Conservation (phyloP, 1,284 basidiomycete genomes). For the Moesziomyces globuligerus region DNA sequence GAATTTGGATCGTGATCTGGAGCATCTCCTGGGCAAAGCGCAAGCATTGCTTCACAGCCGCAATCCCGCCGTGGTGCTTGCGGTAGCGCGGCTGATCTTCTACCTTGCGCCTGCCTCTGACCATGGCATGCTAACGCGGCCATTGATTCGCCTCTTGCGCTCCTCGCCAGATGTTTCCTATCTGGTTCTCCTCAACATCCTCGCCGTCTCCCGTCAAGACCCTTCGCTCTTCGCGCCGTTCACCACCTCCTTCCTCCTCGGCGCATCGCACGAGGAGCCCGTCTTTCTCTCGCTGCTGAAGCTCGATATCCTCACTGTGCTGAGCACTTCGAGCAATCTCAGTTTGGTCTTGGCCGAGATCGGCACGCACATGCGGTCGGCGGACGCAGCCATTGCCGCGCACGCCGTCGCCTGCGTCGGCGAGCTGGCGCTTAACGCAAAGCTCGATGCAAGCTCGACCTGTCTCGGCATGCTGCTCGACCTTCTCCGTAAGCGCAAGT, state of each 20-base stretch:
- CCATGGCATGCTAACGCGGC: constrained; percentile 18
- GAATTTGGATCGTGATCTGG: constrained; percentile 55
- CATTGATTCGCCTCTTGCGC: constrained; percentile 46
- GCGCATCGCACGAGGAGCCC: constrained; percentile 51
- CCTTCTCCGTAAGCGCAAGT: constrained; percentile 25
- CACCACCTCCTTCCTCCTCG: constrained; percentile 46
- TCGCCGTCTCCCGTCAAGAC: constrained; percentile 25
- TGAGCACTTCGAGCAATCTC: constrained; percentile 27
- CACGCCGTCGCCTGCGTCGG: constrained; percentile 48
- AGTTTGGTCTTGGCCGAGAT: constrained; percentile 37
- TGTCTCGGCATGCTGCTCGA: constrained; percentile 34
- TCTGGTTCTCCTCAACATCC: constrained; percentile 44
- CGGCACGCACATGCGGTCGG: constrained; percentile 32
- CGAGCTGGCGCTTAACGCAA: constrained; percentile 29
- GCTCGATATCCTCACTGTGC: constrained; percentile 45
- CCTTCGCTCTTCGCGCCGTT: constrained; percentile 35
- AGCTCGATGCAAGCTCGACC: constrained; percentile 18
- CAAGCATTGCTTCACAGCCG: constrained; percentile 47
- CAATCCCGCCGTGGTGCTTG: constrained; percentile 56
- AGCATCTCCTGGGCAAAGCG: constrained; percentile 52
- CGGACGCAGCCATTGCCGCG: constrained; percentile 29
- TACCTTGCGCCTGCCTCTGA: constrained; percentile 31
- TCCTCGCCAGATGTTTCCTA: constrained; percentile 47
- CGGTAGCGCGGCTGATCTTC: constrained; percentile 36
- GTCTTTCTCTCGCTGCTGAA: constrained; percentile 52